phyloP scores from a whole-genome alignment of 768 basidiomycete genomes.

The Lentinula edodes region DNA sequence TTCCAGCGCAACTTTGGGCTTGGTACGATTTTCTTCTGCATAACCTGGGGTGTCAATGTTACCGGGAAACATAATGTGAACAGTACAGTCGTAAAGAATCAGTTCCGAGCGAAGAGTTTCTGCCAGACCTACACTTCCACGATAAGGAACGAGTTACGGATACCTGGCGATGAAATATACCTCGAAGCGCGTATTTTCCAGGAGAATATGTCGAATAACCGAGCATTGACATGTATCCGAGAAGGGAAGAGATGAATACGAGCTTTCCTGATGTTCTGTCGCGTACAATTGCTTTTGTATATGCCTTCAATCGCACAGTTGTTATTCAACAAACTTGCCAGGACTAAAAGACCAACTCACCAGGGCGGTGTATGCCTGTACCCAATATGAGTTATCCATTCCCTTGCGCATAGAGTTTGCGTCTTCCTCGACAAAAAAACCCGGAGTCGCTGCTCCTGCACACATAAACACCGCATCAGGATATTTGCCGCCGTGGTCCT shows the following conservation, averaged over 20 bases:
- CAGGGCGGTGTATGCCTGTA: conserved; percentile 24
- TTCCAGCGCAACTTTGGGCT: conserved; percentile 68
- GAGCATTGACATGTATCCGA: conserved; percentile 70
- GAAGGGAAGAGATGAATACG: conserved; percentile 67
- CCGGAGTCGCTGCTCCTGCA: conserved; percentile 52
- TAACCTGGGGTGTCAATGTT: background rate
- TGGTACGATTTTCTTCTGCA: conserved; percentile 33
- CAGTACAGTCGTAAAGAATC: conserved; percentile 66
- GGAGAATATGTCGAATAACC: conserved; percentile 82
- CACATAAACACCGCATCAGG: conserved; percentile 62
- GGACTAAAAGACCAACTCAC: conserved; percentile 4
- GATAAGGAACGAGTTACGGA: background rate
- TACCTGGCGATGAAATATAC: conserved; percentile 28
- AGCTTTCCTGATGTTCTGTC: conserved; percentile 61
- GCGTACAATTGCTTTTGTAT: conserved; percentile 58
- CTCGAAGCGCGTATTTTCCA: conserved; percentile 81
- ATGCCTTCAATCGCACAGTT: conserved; percentile 39
- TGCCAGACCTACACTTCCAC: conserved; percentile 55
- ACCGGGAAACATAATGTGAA: conserved; percentile 81
- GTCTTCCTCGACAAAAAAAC: conserved; percentile 48
- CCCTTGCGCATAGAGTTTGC: conserved; percentile 33
- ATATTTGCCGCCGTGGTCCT: conserved; percentile 30
- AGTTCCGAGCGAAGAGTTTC: conserved; percentile 80
- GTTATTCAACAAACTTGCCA: background rate
- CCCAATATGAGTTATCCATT: conserved; percentile 3